Evolutionary conservation across 2,329 filamentous ascomycete genomes (phyloP), one percentile per base, ranked within the genome.

Genomic region (Balansia obtecta): DNA sequence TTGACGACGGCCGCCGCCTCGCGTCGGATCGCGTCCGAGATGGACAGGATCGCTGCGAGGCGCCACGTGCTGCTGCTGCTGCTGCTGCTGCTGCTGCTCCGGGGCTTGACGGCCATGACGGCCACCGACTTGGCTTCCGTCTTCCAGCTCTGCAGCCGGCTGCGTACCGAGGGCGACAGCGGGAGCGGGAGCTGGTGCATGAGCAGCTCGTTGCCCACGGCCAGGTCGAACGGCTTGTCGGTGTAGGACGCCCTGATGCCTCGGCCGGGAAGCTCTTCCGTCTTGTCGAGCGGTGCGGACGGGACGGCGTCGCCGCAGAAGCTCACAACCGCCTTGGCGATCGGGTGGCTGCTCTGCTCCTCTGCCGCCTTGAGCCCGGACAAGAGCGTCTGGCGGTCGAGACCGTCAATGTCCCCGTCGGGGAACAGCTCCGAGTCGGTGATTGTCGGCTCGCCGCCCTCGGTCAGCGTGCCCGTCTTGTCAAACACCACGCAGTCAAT

Each of bases 381-480:
- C 3, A 85, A 56, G 3, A 82, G 56, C 8, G 48, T 55, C 2
- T 60, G 58, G 11, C 59, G 60, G 30, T 59, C 58, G 11, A 60
- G 55, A 10, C 58, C 53, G 27, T 51, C 53, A 8, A 57, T 45
- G 9, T 40, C 48, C 18, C 51, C 54, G 39, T 65, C 65, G 0
- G 65, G 64, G 42, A 71, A 72, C 3, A 76, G 48, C 40, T 65
- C 59, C 11, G 68, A 69, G 55, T 81, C 75, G 0, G 80, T 86
- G 20, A 91, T 81, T 30, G 72, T 77, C 0, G 86, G 85, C 56
- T 87, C 82, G 7, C 84, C 85, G 4, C 85, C 72, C 58, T 84
- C 71, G 0, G 88, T 93, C 52, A 94, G 69, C 0, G 88, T 94
- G 1, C 88, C 88, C 0, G 88, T 94, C 72, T 94, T 93, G 73